Evolutionary conservation across 2,329 filamentous ascomycete genomes (phyloP), one percentile per base, ranked within the genome.

Genomic region (Annulohypoxylon truncatum): DNA sequence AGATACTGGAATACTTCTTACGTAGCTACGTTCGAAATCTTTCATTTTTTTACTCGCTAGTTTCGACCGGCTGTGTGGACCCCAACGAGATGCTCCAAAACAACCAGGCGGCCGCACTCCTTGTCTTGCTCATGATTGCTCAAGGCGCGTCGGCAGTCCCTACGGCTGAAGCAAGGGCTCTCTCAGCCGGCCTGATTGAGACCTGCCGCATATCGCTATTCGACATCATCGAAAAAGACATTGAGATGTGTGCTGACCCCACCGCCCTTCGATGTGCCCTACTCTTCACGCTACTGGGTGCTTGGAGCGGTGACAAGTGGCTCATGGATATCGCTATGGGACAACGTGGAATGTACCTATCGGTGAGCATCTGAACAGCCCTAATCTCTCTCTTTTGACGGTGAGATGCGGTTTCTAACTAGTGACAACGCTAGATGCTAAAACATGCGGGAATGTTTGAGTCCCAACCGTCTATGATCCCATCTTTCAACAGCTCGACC

Each of bases 241-340:
- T 91, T 51, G 86, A 89, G 76, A 84, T 92, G 79, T 87, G 87
- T 10, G 85, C 87, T 1, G 89, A 92, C 73, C 86, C 87, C 0
- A 84, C 87, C 2, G 86, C 90, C 0, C 81, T 92, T 46, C 85
- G 89, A 38, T 89, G 88, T 50, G 89, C 89, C 0, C 79, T 92
- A 10, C 83, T 92, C 2, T 91, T 91, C 75, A 90, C 87, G 1
- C 84, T 89, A 1, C 83, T 91, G 24, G 90, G 89, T 6, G 88
- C 88, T 1, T 92, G 90, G 90, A 90, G 89, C 74, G 90, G 90
- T 47, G 90, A 92, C 76, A 92, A 92, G 78, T 92, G 90, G 89
- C 87, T 91, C 69, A 92, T 92, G 89, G 89, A 92, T 72, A 91
- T 92, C 69, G 87, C 89, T 42, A 91, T 92, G 88, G 89, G 90